Evolutionary conservation across 768 basidiomycete genomes (phyloP).

Genomic region (Cystobasidium tubakii): DNA sequence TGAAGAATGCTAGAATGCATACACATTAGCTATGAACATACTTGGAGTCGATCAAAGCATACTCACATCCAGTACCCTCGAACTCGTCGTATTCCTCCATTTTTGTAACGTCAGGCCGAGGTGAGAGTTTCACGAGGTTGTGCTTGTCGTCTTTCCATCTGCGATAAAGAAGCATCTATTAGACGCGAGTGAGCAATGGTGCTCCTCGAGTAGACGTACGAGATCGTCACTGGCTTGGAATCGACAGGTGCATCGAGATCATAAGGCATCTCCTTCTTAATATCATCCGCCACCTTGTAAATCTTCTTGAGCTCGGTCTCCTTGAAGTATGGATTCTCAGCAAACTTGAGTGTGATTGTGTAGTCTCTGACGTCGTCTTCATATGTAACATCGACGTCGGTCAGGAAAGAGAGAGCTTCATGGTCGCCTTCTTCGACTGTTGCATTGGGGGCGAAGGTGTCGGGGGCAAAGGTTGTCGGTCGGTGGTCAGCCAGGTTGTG

Average conservation of each 20-base stretch:
- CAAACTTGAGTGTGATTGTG: conserved; percentile 43
- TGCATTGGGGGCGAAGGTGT: too few species aligned
- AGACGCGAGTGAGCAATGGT: neutral
- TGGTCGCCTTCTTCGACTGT: conserved; percentile 34
- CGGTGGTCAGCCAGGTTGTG: too few species aligned
- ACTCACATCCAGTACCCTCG: conserved; percentile 25
- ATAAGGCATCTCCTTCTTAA: conserved; percentile 26
- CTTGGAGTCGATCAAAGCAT: neutral
- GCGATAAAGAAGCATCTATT: neutral
- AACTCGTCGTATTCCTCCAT: conserved; percentile 32
- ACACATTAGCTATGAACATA: neutral
- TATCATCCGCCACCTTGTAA: conserved; percentile 37
- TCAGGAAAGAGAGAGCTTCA: conserved; percentile 12
- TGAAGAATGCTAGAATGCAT: conserved; percentile 25
- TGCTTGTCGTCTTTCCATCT: conserved; percentile 36
- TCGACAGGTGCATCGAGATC: conserved; percentile 23
- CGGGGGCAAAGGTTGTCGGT: too few species aligned
- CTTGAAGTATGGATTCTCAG: conserved; percentile 49
- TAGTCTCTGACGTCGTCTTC: conserved; percentile 17
- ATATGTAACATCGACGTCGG: neutral
- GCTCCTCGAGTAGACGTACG: neutral
- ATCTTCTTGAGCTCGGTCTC: conserved; percentile 47
- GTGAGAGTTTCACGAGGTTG: conserved; percentile 30
- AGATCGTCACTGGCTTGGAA: conserved; percentile 1
- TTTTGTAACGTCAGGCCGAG: conserved; percentile 14